These are phyloP conservation scores for Cladosporium sphaerospermum DNA, from an alignment of 2,329 filamentous ascomycete species.

Conservation along the genomic window DNA sequence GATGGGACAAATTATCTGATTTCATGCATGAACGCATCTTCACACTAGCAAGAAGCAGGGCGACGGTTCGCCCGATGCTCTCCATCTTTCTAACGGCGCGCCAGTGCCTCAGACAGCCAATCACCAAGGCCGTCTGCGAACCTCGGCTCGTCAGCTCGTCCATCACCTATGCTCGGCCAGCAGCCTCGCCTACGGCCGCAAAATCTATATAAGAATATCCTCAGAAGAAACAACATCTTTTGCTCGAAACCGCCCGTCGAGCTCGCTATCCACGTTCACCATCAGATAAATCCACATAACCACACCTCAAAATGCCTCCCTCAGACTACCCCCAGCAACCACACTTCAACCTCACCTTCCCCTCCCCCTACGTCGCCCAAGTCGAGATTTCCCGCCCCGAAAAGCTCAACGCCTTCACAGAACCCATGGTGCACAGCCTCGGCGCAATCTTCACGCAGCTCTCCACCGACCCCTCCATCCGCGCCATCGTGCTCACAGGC, in stretches of 20 bases:
- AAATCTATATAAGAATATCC: background rate
- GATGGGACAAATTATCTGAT: no score
- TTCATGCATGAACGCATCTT: no score
- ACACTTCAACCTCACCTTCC: constrained; percentile 69
- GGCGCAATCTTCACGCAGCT: constrained; percentile 65
- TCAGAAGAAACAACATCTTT: background rate
- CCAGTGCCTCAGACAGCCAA: background rate
- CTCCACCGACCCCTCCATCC: constrained; percentile 64
- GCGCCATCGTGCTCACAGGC: constrained; percentile 72
- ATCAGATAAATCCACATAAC: background rate
- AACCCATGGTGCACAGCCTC: constrained; percentile 81
- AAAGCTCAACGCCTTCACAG: constrained; percentile 83
- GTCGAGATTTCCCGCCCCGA: constrained; percentile 83
- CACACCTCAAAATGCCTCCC: constrained; percentile 2
- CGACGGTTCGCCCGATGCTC: no score
- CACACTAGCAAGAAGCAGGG: background rate
- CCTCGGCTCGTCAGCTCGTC: background rate
- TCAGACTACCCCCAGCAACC: constrained; percentile 43
- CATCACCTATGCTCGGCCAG: background rate
- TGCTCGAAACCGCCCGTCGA: background rate
- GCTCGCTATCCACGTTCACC: background rate
- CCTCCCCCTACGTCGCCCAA: constrained; percentile 69
- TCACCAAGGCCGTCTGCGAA: background rate
- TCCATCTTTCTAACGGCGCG: no score
- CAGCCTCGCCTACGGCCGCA: background rate